Percentiles rank a stretch among this genome's conserved stretches.
Conservation (phyloP, 306 rosid species). For the Quercus dentata region DNA sequence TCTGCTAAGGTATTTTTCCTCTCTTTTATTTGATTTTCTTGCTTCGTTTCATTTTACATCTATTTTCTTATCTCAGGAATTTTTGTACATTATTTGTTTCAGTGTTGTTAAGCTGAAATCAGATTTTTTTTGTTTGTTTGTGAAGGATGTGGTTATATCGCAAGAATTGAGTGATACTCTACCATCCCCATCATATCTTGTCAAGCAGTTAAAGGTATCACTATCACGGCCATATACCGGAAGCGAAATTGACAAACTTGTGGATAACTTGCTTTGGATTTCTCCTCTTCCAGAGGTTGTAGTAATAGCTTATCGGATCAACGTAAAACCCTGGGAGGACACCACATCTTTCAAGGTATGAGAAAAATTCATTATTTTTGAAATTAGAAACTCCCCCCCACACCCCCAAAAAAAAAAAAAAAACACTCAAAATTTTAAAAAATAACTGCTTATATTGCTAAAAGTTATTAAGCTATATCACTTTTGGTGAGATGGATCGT, state of each 20-base stretch:
- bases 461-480: no score
- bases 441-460: no score
- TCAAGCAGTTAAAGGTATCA: constrained; percentile 3
- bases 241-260: background rate
- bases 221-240: background rate
- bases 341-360: background rate
- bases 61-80: background rate
- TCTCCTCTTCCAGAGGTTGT: constrained; percentile 5
- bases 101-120: background rate
- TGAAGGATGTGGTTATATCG: no score
- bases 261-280: constrained; percentile 7
- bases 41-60: background rate
- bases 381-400: no score
- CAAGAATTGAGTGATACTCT: constrained; percentile 7
- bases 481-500: no score
- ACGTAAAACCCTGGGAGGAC: background rate
- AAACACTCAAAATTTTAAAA: no score
- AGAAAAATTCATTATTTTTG: background rate
- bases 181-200: constrained; percentile 5
- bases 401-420: no score
- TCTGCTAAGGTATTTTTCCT: background rate
- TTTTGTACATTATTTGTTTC: no score
- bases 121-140: background rate
- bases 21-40: background rate
- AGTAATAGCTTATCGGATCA: background rate